A percentile compares a stretch with the other conserved stretches of the same genome.
phyloP scores from a whole-genome alignment of 768 basidiomycete genomes.

The Antrodiella citrinella region DNA sequence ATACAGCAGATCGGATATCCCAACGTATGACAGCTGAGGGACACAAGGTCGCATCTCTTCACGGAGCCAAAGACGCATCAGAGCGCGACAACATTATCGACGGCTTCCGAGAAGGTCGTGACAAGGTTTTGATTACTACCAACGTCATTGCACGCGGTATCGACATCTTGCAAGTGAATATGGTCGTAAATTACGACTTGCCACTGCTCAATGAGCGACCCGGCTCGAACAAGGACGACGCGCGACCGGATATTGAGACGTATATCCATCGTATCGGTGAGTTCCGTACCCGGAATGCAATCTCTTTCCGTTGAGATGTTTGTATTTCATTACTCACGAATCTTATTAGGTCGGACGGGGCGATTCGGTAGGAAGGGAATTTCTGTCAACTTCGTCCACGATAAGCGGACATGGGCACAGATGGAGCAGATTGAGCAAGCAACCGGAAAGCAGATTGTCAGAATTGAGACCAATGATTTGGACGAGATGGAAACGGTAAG shows the following conservation, averaged over 20 bases:
- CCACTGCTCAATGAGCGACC: slow-evolving; percentile 76
- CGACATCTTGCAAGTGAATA: slow-evolving; percentile 97
- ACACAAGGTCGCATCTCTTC: slow-evolving; percentile 92
- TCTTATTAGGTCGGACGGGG: slow-evolving; percentile 95
- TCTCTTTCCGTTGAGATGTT: neutral
- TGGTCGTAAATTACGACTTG: slow-evolving; percentile 99
- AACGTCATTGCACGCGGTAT: slow-evolving; percentile 98
- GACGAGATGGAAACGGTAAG: slow-evolving; percentile 91
- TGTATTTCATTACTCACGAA: no score
- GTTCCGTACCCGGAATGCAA: slow-evolving; percentile 18
- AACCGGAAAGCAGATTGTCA: slow-evolving; percentile 69
- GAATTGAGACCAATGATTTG: slow-evolving; percentile 83
- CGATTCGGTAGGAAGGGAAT: slow-evolving; percentile 97
- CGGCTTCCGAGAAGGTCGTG: slow-evolving; percentile 90
- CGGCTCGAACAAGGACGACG: slow-evolving; percentile 36
- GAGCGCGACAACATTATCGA: slow-evolving; percentile 94
- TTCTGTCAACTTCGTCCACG: slow-evolving; percentile 95
- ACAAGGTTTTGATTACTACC: slow-evolving; percentile 97
- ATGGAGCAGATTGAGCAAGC: slow-evolving; percentile 85
- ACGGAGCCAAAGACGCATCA: slow-evolving; percentile 84
- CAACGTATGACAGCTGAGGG: slow-evolving; percentile 87
- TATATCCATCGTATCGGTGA: slow-evolving; percentile 96
- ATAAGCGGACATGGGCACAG: slow-evolving; percentile 77
- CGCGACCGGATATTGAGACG: slow-evolving; percentile 84
- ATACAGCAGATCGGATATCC: slow-evolving; percentile 89